Percentiles rank a stretch among this genome's conserved stretches.
These are phyloP conservation scores for Huntiella abstrusa DNA, from an alignment of 2,329 filamentous ascomycete species.

Conservation along the genomic window DNA sequence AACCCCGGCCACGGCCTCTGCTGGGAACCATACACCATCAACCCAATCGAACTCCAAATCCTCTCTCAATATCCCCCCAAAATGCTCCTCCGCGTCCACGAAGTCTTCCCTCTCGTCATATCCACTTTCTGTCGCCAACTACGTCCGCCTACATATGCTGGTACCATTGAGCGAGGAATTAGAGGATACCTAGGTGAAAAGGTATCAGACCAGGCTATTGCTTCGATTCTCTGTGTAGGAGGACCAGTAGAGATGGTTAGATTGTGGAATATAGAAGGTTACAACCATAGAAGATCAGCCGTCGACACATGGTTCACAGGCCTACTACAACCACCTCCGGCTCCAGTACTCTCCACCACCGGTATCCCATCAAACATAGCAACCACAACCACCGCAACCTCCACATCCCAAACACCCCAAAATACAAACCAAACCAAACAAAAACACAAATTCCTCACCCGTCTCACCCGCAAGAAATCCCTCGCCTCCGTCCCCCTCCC, in stretches of 20 bases:
- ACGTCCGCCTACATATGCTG: constrained; percentile 45
- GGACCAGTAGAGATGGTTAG: constrained; percentile 43
- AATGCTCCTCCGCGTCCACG: constrained; percentile 42
- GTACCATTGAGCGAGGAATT: constrained; percentile 40
- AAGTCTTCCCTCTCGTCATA: constrained; percentile 44
- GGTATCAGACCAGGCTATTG: constrained; percentile 42
- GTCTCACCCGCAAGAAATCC: constrained; percentile 40
- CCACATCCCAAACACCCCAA: constrained; percentile 19
- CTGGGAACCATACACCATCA: constrained; percentile 36
- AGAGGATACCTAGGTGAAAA: constrained; percentile 45
- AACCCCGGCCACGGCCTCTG: constrained; percentile 32
- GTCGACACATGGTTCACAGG: constrained; percentile 40
- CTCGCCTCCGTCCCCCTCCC: constrained; percentile 14
- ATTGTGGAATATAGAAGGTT: constrained; percentile 48
- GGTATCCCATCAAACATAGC: not conserved
- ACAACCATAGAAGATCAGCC: constrained; percentile 37
- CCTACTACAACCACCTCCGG: not conserved
- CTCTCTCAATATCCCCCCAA: constrained; percentile 47
- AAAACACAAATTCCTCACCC: constrained; percentile 30
- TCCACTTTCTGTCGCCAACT: constrained; percentile 44
- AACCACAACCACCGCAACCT: constrained; percentile 15
- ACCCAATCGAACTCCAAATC: constrained; percentile 42
- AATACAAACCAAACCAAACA: constrained; percentile 18
- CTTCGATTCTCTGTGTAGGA: constrained; percentile 39
- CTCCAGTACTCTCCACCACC: not conserved